Base-by-base conservation (phyloP, 495 filamentous ascomycete species). In the Tetracladium marchalianum region DNA sequence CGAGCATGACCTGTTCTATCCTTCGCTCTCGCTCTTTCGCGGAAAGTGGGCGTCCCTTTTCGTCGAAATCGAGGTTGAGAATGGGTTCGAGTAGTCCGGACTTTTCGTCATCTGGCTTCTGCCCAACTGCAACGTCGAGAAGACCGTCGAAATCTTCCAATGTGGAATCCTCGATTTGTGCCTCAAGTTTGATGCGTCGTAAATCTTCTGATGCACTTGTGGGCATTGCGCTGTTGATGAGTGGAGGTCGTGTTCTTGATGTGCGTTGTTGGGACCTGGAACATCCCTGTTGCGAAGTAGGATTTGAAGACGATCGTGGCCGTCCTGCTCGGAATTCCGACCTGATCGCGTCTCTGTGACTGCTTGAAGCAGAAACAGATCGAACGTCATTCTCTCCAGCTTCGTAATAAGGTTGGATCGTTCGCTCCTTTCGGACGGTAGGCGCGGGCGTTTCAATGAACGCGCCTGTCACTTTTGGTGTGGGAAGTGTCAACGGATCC, bases 121-220 rank as follows among this genome's bases (percentile, higher is more conserved):
- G 52, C 31, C 7, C 22, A 33, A 43, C 13, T 56, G 38, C 31
- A 15, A 41, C 39, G 6, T 47, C 52, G 22, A 51, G 27, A 24
- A 51, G 17, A 36, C 39, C 35, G 0, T 54, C 50, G 34, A 58
- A 55, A 13, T 55, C 45, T 19, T 76, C 72, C 10, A 76, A 57
- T 0, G 72, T 77, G 17, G 73, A 75, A 43, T 77, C 72, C 31
- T 76, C 74, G 36, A 72, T 64, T 15, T 71, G 57, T 44, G 68
- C 67, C 48, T 60, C 60, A 15, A 60, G 62, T 41, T 71, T 50
- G 40, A 77, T 71, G 37, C 67, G 65, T 34, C 67, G 57, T 22
- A 75, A 57, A 43, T 76, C 72, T 35, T 75, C 72, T 11, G 58
- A 65, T 24, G 71, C 72, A 1, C 65, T 70, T 15, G 67, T 64